These are phyloP conservation scores for Mariannaea sp. DNA, from an alignment of 2,329 filamentous ascomycete genomes.

Conservation along the genomic window DNA sequence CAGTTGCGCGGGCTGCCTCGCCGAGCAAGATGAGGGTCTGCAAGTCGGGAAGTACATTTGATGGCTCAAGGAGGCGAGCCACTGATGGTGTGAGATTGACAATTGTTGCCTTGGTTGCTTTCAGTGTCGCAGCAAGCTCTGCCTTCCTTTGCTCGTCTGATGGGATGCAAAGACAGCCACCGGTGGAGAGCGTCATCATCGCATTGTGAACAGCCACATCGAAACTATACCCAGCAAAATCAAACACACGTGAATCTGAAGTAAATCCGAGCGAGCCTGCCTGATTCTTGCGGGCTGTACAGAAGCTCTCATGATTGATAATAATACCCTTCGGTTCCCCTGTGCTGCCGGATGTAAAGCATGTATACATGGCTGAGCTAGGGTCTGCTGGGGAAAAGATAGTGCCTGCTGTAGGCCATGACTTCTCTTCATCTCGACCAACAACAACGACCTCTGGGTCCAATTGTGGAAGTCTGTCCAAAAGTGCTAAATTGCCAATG, in stretches of 20 bases:
- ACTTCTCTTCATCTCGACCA: too few species aligned
- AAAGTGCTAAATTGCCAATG: background rate
- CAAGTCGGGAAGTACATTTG: conserved; percentile 18
- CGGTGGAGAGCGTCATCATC: conserved; percentile 17
- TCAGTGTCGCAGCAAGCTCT: too few species aligned
- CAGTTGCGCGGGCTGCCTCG: background rate
- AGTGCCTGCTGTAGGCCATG: background rate
- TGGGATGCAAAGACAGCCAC: too few species aligned
- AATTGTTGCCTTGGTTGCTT: too few species aligned
- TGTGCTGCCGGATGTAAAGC: conserved; percentile 13
- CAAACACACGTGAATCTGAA: too few species aligned
- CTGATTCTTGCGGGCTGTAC: too few species aligned
- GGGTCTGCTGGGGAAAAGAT: background rate
- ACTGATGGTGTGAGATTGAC: conserved; percentile 50
- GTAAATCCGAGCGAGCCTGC: too few species aligned
- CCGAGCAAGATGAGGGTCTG: background rate
- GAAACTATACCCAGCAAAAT: too few species aligned
- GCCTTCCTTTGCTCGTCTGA: too few species aligned
- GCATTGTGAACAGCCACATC: background rate
- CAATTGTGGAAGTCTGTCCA: conserved; percentile 2
- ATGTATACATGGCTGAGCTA: background rate
- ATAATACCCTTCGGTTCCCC: conserved; percentile 12
- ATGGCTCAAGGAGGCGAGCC: conserved; percentile 48
- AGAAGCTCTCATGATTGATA: background rate
- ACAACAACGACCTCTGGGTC: background rate